Evolutionary conservation across 1,284 basidiomycete genomes (phyloP).

Genomic region (Tetrapyrgos nigripes): DNA sequence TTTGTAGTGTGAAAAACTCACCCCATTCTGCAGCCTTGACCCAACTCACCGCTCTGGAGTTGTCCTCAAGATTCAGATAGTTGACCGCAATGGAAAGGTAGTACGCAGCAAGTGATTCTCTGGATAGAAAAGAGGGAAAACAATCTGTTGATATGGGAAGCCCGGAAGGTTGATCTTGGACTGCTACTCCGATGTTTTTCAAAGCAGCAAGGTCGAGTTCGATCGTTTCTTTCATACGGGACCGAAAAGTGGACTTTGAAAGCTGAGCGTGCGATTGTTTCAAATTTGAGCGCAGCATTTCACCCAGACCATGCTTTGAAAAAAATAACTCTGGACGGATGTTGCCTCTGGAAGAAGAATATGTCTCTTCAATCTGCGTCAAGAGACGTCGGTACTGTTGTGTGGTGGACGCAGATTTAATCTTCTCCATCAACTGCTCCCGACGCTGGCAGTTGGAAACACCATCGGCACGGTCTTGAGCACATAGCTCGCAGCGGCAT

Average conservation of each 20-base stretch:
- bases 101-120: neutral
- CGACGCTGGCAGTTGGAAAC: neutral
- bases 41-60: conserved; percentile 1
- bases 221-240: neutral
- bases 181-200: neutral
- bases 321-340: neutral
- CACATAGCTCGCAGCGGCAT: neutral
- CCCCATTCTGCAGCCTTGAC: conserved; percentile 9
- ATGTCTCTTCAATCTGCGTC: neutral
- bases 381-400: neutral
- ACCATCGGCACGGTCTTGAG: neutral
- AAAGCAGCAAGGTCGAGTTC: neutral
- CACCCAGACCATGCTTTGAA: neutral
- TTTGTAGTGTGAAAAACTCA: neutral
- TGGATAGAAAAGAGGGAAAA: no score
- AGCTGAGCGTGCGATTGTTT: neutral
- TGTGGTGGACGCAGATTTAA: neutral
- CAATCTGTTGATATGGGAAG: neutral
- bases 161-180: neutral
- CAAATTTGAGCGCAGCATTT: neutral
- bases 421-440: neutral
- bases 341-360: neutral
- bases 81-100: neutral
- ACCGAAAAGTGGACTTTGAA: neutral
- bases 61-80: neutral